phyloP scores from a whole-genome alignment of 495 filamentous ascomycete species.

The Bryoglossum gracile region DNA sequence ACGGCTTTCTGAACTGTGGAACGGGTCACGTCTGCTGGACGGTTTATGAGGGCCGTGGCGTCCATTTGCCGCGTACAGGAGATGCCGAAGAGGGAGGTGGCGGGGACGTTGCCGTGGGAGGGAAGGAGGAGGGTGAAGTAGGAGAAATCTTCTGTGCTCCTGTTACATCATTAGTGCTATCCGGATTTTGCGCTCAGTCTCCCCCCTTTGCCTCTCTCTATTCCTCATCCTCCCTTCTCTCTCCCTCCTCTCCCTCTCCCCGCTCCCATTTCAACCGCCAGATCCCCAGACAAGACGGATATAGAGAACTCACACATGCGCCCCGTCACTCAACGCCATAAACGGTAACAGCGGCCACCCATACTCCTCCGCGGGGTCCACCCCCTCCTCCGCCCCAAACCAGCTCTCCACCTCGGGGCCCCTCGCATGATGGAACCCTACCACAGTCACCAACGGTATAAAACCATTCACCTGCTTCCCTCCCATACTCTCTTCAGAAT shows the following conservation, averaged over 20 bases:
- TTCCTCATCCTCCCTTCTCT: too few species aligned
- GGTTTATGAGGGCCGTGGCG: constrained; percentile 62
- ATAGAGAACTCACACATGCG: constrained; percentile 72
- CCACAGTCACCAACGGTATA: constrained; percentile 71
- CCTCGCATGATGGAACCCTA: constrained; percentile 95
- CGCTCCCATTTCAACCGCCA: neutral
- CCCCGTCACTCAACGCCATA: constrained; percentile 95
- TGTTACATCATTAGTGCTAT: too few species aligned
- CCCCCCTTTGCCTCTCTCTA: too few species aligned
- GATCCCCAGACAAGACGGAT: too few species aligned
- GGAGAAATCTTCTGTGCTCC: constrained; percentile 88
- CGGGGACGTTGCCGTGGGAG: constrained; percentile 46
- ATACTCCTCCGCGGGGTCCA: constrained; percentile 75
- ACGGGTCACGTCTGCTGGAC: constrained; percentile 82
- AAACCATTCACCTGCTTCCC: constrained; percentile 27
- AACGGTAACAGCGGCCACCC: constrained; percentile 92
- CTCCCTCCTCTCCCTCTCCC: constrained; percentile 15
- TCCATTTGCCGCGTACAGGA: constrained; percentile 91
- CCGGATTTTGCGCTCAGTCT: too few species aligned
- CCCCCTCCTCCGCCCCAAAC: constrained; percentile 72
- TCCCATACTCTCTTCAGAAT: too few species aligned
- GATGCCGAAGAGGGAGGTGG: constrained; percentile 90
- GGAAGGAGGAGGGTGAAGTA: constrained; percentile 89
- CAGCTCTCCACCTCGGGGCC: constrained; percentile 92
- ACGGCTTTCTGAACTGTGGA: constrained; percentile 97